A percentile compares a stretch with the other conserved stretches of the same genome.
phyloP scores from a whole-genome alignment of 2,329 filamentous ascomycete species.

The Plectosphaerella sp. region DNA sequence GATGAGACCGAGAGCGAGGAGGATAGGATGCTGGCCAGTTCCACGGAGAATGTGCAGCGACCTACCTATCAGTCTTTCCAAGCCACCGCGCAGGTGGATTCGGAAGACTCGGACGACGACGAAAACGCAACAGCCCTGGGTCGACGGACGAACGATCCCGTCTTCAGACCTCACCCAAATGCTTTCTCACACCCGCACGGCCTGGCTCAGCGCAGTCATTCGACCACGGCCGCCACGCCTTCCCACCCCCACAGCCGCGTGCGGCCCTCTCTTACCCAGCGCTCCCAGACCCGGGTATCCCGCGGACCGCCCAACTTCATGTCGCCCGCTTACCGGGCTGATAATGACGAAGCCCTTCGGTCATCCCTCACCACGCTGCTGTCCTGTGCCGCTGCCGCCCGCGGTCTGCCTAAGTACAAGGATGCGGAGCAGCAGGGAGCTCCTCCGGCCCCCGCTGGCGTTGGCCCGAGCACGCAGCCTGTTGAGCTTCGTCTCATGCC shows the following conservation, averaged over 20 bases:
- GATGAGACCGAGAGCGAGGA: conserved; percentile 91
- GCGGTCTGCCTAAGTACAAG: conserved; percentile 67
- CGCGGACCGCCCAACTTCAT: conserved; percentile 57
- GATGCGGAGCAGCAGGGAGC: conserved; percentile 29
- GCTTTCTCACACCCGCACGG: conserved; percentile 81
- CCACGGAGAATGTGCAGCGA: conserved; percentile 45
- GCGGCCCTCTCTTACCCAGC: conserved; percentile 43
- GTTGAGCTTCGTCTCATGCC: conserved; percentile 56
- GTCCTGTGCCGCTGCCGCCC: conserved; percentile 88
- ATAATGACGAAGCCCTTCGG: conserved; percentile 88
- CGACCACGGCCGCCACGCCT: conserved; percentile 42
- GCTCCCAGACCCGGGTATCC: conserved; percentile 41
- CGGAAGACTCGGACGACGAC: conserved; percentile 48
- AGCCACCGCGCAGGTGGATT: conserved; percentile 31
- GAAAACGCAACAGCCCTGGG: conserved; percentile 83
- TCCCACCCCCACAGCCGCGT: conserved; percentile 46
- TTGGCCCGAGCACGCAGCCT: conserved; percentile 45
- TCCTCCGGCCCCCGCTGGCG: conserved; percentile 26
- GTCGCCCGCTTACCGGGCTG: conserved; percentile 71
- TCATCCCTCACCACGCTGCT: conserved; percentile 92
- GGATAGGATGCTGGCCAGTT: conserved; percentile 61
- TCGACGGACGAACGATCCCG: conserved; percentile 42
- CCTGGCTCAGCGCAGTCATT: conserved; percentile 42
- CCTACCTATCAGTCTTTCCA: conserved; percentile 22
- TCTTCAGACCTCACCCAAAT: conserved; percentile 85